Evolutionary conservation across 225 moss, liverwort and hornwort species (phyloP), one percentile per base, ranked within the genome.

Genomic region (Sphagnum contortum): DNA sequence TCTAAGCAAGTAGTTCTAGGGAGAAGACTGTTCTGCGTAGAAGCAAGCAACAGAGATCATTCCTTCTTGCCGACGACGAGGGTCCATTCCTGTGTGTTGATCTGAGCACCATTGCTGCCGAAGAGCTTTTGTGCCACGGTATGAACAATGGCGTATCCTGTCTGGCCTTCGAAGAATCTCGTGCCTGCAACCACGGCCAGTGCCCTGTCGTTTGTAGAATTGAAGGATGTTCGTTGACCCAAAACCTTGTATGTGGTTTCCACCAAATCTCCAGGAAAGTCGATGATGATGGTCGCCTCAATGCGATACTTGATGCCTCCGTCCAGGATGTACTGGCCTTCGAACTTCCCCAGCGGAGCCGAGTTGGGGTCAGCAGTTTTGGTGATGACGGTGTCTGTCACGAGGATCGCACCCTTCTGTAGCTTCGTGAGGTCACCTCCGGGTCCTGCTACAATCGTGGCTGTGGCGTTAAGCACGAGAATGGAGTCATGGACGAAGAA

Each of bases 131-230:
- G 12, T 56, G 45, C 57, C 66, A 67, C 56, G 7, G 66, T 67
- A 1, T 45, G 45, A 5, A 48, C 54, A 2, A 57, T 5, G 56
- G 66, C 66, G 48, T 55, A 57, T 55, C 66, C 66, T 29, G 12
- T 55, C 55, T 67, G 66, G 12, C 47, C 66, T 3, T 55, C 55
- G 48, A 57, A 67, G 3, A 13, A n/a, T 3, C 66, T 55, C 7
- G 57, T 67, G 10, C 66, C 66, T 5, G 66, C 66, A 8, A 67
- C 66, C 57, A 67, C 66, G 55, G 66, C 57, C n/a, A n/a, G n/a
- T n/a, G n/a, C n/a, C n/a, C n/a, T n/a, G n/a, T n/a, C n/a, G n/a
- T n/a, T n/a, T n/a, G 57, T 67, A 3, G 56, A 53, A 46, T 67
- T 57, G 55, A 57, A 67, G 66, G 57, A 57, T 55, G 12, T 12